Conservation (phyloP, 2,329 filamentous ascomycete genomes). For the Fusarium floridanum region DNA sequence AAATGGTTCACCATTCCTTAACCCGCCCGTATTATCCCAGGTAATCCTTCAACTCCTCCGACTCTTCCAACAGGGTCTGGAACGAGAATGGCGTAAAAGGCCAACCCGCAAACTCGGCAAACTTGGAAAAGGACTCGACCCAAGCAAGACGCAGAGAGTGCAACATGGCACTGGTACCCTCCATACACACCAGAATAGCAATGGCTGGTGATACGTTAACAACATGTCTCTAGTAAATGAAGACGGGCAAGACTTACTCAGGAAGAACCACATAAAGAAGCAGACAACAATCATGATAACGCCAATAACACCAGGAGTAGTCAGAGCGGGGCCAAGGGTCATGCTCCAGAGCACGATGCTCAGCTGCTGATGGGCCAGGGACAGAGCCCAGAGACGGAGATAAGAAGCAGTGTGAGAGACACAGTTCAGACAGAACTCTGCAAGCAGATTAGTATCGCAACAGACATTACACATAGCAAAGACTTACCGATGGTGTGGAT, state of each 20-base stretch:
- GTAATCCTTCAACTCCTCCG: conserved; percentile 72
- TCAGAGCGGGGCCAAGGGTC: conserved; percentile 86
- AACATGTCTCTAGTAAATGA: not conserved
- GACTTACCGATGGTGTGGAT: conserved; percentile 96
- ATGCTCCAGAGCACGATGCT: conserved; percentile 96
- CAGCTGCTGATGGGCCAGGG: conserved; percentile 96
- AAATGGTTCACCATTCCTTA: conserved; percentile 22
- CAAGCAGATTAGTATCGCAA: conserved; percentile 45
- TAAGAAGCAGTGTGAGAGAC: conserved; percentile 99
- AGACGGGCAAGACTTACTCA: conserved; percentile 62
- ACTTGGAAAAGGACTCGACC: conserved; percentile 98
- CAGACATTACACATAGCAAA: not conserved
- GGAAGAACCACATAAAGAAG: conserved; percentile 91
- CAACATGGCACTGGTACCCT: conserved; percentile 95
- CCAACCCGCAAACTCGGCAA: conserved; percentile 91
- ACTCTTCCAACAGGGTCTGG: conserved; percentile 85
- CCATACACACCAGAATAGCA: conserved; percentile 88
- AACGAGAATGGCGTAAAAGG: conserved; percentile 93
- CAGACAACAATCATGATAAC: conserved; percentile 84
- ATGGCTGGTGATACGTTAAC: conserved; percentile 54
- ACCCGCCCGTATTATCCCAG: conserved; percentile 55
- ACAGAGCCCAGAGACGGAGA: conserved; percentile 97
- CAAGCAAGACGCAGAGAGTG: conserved; percentile 92
- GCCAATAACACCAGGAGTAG: conserved; percentile 73
- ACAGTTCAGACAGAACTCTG: conserved; percentile 98